Conservation (phyloP, 345 rosid genomes). For the Sisymbrium altissimum region DNA sequence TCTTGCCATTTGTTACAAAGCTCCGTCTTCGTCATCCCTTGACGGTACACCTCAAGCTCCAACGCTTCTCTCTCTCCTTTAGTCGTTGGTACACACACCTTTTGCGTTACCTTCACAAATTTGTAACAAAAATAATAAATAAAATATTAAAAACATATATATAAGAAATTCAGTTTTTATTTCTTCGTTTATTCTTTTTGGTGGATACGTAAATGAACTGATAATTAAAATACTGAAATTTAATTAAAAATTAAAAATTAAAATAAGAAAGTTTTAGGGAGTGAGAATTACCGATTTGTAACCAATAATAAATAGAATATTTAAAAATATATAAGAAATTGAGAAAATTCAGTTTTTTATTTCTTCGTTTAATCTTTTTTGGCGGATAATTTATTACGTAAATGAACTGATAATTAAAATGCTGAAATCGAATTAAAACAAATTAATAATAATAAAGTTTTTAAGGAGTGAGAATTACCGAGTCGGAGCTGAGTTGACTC, state of each 20-base stretch:
- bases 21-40: conserved; percentile 90
- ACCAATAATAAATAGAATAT: neutral
- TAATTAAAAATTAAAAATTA: neutral
- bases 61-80: conserved; percentile 48
- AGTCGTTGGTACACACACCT: conserved; percentile 27
- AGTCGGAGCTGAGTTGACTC: conserved; percentile 34
- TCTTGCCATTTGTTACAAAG: conserved; percentile 97
- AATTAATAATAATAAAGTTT: neutral
- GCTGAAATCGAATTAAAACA: too few relatives aligned
- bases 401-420: too few relatives aligned
- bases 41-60: conserved; percentile 68
- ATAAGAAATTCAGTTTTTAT: too few relatives aligned
- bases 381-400: too few relatives aligned
- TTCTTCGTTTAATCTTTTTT: too few relatives aligned
- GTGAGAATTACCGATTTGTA: conserved; percentile 31
- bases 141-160: neutral
- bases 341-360: too few relatives aligned
- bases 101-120: conserved; percentile 29
- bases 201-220: too few relatives aligned
- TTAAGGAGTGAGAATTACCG: conserved; percentile 31
- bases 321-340: too few relatives aligned
- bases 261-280: neutral
- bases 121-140: neutral
- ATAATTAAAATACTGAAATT: too few relatives aligned
- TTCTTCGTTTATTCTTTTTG: too few relatives aligned